phyloP scores from a whole-genome alignment of 306 rosid genomes.

The Quercus engelmannii region DNA sequence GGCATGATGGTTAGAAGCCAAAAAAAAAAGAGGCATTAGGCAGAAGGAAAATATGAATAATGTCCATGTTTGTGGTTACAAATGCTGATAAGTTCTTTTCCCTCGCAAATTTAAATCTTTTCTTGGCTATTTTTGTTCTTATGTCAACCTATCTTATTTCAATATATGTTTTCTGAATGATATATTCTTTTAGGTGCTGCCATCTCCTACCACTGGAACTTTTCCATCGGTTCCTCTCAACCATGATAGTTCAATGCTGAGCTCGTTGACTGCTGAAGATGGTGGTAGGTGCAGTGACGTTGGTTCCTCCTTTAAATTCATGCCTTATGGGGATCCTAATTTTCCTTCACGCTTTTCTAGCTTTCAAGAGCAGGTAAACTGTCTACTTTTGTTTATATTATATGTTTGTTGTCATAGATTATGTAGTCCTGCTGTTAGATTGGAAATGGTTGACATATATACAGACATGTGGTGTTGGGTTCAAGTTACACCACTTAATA shows the following conservation, averaged over 20 bases:
- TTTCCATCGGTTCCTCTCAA: conserved; percentile 36
- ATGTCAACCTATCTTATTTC: not conserved
- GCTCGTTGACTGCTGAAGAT: conserved; percentile 26
- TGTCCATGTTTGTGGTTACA: not conserved
- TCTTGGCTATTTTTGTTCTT: not conserved
- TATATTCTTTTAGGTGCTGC: conserved; percentile 48
- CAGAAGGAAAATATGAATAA: not conserved
- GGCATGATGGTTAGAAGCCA: not conserved
- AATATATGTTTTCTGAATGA: not conserved
- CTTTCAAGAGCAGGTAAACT: conserved; percentile 46
- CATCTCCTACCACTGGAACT: conserved; percentile 82
- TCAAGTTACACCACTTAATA: no score
- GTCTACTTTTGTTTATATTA: not conserved
- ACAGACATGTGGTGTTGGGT: no score
- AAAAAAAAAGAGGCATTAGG: no score
- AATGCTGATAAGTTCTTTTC: not conserved
- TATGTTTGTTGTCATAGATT: not conserved
- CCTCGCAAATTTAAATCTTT: not conserved
- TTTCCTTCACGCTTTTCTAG: conserved; percentile 24
- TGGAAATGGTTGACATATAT: no score
- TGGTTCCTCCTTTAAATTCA: conserved; percentile 30
- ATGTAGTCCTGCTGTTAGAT: no score
- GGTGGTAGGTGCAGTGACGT: conserved; percentile 16
- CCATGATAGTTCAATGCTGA: conserved; percentile 27
- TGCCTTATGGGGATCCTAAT: conserved; percentile 19